Conservation (phyloP, 2,329 filamentous ascomycete species). For the Cadophora malorum region DNA sequence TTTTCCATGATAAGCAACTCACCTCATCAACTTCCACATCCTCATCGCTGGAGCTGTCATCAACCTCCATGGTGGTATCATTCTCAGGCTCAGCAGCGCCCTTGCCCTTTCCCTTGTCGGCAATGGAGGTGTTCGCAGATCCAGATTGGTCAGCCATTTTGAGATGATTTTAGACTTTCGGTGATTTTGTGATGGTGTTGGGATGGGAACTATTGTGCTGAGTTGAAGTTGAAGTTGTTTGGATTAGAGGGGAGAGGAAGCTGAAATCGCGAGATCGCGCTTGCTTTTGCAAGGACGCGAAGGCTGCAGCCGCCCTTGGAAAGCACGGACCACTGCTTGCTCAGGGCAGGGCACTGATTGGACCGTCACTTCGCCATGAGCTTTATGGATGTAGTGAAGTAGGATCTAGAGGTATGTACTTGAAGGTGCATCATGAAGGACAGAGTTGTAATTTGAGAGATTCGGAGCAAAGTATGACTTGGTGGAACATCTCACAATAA, state of each 20-base stretch:
- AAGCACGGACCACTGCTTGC: not conserved
- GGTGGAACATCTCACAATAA: not conserved
- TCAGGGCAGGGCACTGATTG: not conserved
- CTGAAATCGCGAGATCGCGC: slow-evolving; percentile 22
- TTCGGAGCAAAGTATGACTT: not conserved
- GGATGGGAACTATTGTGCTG: slow-evolving; percentile 3
- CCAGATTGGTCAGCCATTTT: slow-evolving; percentile 54
- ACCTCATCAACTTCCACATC: slow-evolving; percentile 59
- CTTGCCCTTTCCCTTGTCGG: slow-evolving; percentile 90
- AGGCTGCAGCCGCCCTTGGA: slow-evolving; percentile 8
- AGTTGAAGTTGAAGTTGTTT: slow-evolving; percentile 20
- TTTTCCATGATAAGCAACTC: slow-evolving; percentile 44
- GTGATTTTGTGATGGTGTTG: not conserved
- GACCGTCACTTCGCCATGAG: not conserved
- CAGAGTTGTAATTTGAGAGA: not conserved
- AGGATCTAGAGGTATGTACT: no score
- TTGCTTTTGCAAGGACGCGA: slow-evolving; percentile 12
- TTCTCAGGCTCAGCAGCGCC: slow-evolving; percentile 54
- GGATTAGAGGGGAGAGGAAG: slow-evolving; percentile 21
- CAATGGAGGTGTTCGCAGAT: slow-evolving; percentile 47
- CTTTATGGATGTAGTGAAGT: no score
- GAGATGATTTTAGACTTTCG: slow-evolving; percentile 32
- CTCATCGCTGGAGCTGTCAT: slow-evolving; percentile 71
- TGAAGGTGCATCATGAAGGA: no score
- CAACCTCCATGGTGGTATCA: slow-evolving; percentile 75